Conservation (phyloP, 2,329 filamentous ascomycete genomes). For the Colletotrichum sp. region DNA sequence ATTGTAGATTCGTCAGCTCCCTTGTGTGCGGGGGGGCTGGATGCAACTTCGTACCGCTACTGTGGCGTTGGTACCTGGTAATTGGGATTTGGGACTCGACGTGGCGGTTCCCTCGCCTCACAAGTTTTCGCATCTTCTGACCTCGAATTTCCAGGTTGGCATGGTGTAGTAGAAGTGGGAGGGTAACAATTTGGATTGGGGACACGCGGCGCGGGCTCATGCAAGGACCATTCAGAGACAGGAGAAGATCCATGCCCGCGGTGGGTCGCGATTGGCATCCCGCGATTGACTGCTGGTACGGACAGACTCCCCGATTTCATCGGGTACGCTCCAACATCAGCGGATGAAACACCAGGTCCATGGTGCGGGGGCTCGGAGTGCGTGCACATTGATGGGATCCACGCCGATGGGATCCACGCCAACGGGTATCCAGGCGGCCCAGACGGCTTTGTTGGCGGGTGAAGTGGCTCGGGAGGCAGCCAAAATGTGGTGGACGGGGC, state of each 20-base stretch:
- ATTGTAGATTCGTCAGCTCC: not conserved
- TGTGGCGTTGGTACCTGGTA: not conserved
- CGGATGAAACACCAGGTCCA: not conserved
- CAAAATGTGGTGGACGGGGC: not conserved
- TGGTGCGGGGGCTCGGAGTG: not conserved
- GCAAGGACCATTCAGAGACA: not conserved
- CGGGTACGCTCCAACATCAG: not conserved
- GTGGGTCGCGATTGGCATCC: not conserved
- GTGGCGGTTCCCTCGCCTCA: not conserved
- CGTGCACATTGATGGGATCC: not conserved
- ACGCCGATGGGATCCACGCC: not conserved
- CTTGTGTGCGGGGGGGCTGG: not conserved
- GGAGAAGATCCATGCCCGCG: not conserved
- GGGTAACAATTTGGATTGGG: not conserved
- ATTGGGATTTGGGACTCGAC: not conserved
- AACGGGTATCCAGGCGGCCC: not conserved
- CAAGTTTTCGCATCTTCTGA: not conserved
- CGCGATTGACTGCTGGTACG: not conserved
- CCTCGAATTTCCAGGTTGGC: not conserved
- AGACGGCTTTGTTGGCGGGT: not conserved
- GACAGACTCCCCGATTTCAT: not conserved
- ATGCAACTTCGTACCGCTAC: not conserved
- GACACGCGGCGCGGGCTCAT: not conserved
- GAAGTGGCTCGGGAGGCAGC: not conserved
- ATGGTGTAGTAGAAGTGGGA: not conserved